Percentiles rank a stretch among this genome's conserved stretches.
Conservation (phyloP, 805 yeast species). For the Maudiozyma barnettii region DNA sequence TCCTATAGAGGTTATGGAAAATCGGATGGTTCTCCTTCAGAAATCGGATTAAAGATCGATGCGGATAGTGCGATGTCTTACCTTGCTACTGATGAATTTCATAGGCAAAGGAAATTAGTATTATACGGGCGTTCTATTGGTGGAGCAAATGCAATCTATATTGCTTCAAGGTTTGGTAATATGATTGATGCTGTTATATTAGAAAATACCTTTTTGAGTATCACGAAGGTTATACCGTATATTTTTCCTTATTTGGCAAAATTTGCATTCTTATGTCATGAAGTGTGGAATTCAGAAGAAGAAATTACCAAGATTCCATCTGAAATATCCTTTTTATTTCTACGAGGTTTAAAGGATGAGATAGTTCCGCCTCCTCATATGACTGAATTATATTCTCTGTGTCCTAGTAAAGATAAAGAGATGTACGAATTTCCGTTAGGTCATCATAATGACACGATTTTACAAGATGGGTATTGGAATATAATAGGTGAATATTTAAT, state of each 20-base stretch:
- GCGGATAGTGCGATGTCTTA: slow-evolving; percentile 63
- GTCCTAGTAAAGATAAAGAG: slow-evolving; percentile 43
- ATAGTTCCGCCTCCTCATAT: slow-evolving; percentile 86
- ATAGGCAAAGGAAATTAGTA: slow-evolving; percentile 41
- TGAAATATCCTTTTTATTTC: slow-evolving; percentile 54
- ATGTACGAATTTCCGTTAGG: slow-evolving; percentile 49
- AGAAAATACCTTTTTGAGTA: slow-evolving; percentile 78
- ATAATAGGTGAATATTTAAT: slow-evolving; percentile 46
- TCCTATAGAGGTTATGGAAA: slow-evolving; percentile 89
- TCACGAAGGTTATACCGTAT: slow-evolving; percentile 63
- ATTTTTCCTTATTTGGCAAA: slow-evolving; percentile 59
- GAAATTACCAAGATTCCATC: slow-evolving; percentile 43
- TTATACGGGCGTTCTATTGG: slow-evolving; percentile 88
- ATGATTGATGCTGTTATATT: slow-evolving; percentile 56
- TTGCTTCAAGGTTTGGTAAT: slow-evolving; percentile 50
- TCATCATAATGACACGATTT: slow-evolving; percentile 75
- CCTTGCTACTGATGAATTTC: slow-evolving; percentile 42
- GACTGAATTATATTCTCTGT: slow-evolving; percentile 44
- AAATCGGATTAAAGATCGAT: slow-evolving; percentile 71
- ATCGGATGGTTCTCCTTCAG: slow-evolving; percentile 68
- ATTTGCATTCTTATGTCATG: slow-evolving; percentile 55
- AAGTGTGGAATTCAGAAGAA: slow-evolving; percentile 72
- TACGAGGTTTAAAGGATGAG: slow-evolving; percentile 74
- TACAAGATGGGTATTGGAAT: slow-evolving; percentile 73
- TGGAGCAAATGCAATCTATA: slow-evolving; percentile 86